Percentiles rank a stretch among this genome's conserved stretches.
Evolutionary conservation across 1,139 yeast genomes (phyloP).

Genomic region (Candida pseudoviswanathii): DNA sequence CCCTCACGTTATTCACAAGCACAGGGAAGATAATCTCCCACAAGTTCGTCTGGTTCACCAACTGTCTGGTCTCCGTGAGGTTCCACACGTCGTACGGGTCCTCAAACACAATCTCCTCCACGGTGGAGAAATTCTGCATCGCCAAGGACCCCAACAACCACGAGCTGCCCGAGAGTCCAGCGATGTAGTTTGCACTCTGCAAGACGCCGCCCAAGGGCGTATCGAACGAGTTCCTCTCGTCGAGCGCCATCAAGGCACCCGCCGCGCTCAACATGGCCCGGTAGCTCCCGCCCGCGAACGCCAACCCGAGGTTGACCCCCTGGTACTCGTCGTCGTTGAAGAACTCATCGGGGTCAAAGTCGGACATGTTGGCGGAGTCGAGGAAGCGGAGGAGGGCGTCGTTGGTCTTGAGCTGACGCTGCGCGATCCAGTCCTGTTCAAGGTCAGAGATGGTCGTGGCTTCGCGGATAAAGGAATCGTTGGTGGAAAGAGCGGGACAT

Average conservation of each 20-base stretch:
- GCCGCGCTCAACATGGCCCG: conserved; percentile 93
- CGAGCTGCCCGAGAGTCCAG: conserved; percentile 44
- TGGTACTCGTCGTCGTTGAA: conserved; percentile 20
- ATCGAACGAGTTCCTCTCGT: conserved; percentile 65
- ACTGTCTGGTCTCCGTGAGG: conserved; percentile 30
- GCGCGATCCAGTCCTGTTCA: conserved; percentile 31
- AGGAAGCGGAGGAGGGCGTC: conserved; percentile 33
- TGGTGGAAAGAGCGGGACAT: conserved; percentile 47
- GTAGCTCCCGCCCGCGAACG: conserved; percentile 92
- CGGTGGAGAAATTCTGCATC: conserved; percentile 36
- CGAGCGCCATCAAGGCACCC: conserved; percentile 80
- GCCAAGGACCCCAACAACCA: conserved; percentile 41
- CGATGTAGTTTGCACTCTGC: conserved; percentile 39
- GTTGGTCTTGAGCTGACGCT: conserved; percentile 35
- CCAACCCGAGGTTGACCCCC: conserved; percentile 62
- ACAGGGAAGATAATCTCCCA: conserved; percentile 27
- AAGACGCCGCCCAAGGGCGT: conserved; percentile 39
- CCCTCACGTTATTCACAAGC: conserved; percentile 23
- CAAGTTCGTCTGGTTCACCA: conserved; percentile 27
- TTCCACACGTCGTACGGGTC: conserved; percentile 40
- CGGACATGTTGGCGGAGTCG: conserved; percentile 33
- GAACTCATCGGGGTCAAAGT: conserved; percentile 36
- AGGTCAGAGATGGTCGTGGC: conserved; percentile 27
- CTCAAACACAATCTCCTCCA: conserved; percentile 35
- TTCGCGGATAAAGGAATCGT: conserved; percentile 23